Evolutionary conservation across 1,284 basidiomycete genomes (phyloP), one percentile per base, ranked within the genome.

Genomic region (Violaceomyces palustris): DNA sequence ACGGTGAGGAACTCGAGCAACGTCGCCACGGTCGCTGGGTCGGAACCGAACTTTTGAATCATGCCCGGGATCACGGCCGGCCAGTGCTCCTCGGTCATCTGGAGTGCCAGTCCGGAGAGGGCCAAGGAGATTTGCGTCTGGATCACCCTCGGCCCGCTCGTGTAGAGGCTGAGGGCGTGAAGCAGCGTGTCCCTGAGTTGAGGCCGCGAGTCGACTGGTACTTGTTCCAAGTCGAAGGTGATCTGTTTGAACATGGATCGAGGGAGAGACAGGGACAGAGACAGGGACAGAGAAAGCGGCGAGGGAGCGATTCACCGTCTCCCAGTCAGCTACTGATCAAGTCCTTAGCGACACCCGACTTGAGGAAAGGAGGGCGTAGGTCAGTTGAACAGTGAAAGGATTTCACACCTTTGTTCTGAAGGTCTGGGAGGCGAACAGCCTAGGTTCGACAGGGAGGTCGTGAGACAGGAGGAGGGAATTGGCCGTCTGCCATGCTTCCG

Each of bases 351-450:
- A n/a, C n/a, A n/a, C n/a, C n/a, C n/a, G n/a, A n/a, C n/a, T n/a
- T n/a, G n/a, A n/a, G n/a, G n/a, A n/a, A n/a, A n/a, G n/a, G n/a
- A n/a, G n/a, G n/a, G n/a, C n/a, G n/a, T n/a, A n/a, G n/a, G n/a
- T n/a, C n/a, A n/a, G n/a, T n/a, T n/a, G n/a, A n/a, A n/a, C n/a
- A n/a, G n/a, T n/a, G n/a, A n/a, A n/a, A n/a, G n/a, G n/a, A n/a
- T n/a, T n/a, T 76, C 83, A 64, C 51, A 89, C 92, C 81, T 99
- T 99, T 48, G 86, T 81, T 67, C 93, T 80, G 73, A 99, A 89
- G 0, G 94, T 98, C 76, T 98, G 94, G 0, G 93, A 90, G 14
- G 92, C 90, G 72, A 99, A 97, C 36, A 97, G 77, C 67, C 91
- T 87, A 26, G 88, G 88, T 46, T 89, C 82, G 36, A 80, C 74